Conservation (phyloP, 768 basidiomycete genomes). For the Psilocybe tampanensis region DNA sequence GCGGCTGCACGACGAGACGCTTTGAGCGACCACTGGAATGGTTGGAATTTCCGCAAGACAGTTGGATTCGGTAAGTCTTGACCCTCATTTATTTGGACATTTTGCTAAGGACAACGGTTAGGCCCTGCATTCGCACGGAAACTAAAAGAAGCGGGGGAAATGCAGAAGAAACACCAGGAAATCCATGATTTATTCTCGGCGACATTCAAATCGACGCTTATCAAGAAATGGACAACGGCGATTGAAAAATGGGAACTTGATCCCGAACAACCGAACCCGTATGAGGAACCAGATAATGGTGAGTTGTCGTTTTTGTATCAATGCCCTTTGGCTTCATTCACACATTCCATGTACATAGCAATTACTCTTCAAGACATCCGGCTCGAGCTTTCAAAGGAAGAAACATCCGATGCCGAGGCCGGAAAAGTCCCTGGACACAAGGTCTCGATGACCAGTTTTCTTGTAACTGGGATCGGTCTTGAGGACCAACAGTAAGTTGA, state of each 20-base stretch:
- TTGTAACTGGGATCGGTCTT: slow-evolving; percentile 10
- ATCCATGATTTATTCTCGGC: slow-evolving; percentile 1
- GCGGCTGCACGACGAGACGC: slow-evolving; percentile 32
- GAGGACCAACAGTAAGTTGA: slow-evolving; percentile 17
- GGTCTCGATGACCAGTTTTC: slow-evolving; percentile 1
- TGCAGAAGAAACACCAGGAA: slow-evolving; percentile 5
- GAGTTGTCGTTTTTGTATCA: not conserved
- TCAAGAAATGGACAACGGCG: slow-evolving; percentile 8
- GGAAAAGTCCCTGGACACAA: not conserved
- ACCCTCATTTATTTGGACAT: not conserved
- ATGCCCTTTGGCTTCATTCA: not conserved
- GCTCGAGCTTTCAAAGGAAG: slow-evolving; percentile 11
- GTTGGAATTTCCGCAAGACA: slow-evolving; percentile 35
- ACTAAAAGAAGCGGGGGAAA: slow-evolving; percentile 9
- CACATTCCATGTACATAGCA: not conserved
- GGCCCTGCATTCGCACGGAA: not conserved
- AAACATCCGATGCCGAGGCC: not conserved
- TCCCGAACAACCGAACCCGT: slow-evolving; percentile 11
- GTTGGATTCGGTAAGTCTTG: slow-evolving; percentile 13
- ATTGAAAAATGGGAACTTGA: slow-evolving; percentile 10
- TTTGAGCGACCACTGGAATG: slow-evolving; percentile 38
- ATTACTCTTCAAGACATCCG: slow-evolving; percentile 13
- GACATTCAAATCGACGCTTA: not conserved
- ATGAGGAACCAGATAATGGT: slow-evolving; percentile 12
- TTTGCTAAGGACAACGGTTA: not conserved